Conservation (phyloP, 2,329 filamentous ascomycete genomes). For the Cordyceps pruinosa region DNA sequence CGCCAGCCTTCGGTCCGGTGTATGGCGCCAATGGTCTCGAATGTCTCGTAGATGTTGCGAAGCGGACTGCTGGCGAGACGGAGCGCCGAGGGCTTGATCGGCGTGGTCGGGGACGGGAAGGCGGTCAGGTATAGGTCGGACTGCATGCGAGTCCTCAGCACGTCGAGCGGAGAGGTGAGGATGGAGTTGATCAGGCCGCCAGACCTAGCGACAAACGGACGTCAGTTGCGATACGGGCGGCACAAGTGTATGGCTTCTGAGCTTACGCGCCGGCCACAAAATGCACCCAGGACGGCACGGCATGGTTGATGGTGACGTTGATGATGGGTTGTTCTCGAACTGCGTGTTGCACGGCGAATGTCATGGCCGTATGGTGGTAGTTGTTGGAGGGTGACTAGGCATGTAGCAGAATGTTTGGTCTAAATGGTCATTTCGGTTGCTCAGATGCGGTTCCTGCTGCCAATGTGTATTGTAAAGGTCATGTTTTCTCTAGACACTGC, state of each 20-base stretch:
- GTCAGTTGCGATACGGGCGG: background rate
- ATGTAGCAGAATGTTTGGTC: too few relatives aligned
- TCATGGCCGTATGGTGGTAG: background rate
- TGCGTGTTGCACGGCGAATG: background rate
- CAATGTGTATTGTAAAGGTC: too few relatives aligned
- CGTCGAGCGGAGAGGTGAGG: constrained; percentile 83
- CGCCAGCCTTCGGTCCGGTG: constrained; percentile 77
- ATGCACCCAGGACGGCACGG: constrained; percentile 63
- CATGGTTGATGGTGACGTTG: background rate
- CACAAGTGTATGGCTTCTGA: background rate
- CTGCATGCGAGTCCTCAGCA: constrained; percentile 87
- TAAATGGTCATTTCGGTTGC: too few relatives aligned
- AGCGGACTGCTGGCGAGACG: constrained; percentile 58
- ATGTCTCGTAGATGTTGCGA: constrained; percentile 76
- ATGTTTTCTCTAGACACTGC: too few relatives aligned
- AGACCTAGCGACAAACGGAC: constrained; percentile 43
- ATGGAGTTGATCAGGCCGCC: constrained; percentile 86
- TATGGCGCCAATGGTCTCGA: constrained; percentile 76
- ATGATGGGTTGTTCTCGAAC: background rate
- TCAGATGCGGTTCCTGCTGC: too few relatives aligned
- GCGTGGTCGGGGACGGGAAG: constrained; percentile 56
- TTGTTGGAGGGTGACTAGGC: too few relatives aligned
- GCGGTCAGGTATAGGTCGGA: constrained; percentile 91
- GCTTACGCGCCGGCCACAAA: constrained; percentile 76
- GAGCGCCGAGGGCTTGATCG: constrained; percentile 46